A percentile compares a stretch with the other conserved stretches of the same genome.
Conservation (phyloP, 371 early-diverging fungal genomes). For the Apophysomyces trapeziformis region DNA sequence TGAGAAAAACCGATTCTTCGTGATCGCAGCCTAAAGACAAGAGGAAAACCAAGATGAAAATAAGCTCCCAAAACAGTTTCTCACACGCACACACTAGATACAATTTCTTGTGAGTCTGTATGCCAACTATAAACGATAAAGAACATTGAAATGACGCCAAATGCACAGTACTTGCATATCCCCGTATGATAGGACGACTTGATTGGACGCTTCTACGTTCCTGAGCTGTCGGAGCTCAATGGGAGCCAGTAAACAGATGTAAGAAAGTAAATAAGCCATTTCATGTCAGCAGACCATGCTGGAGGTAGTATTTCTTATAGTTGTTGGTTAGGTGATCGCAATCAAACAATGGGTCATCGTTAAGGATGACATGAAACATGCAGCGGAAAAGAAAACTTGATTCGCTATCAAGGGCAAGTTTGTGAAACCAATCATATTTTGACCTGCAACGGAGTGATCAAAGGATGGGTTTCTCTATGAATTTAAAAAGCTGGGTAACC, state of each 20-base stretch:
- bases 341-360: background rate
- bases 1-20: too few species aligned
- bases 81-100: background rate
- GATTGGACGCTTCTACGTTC: background rate
- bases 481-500: background rate
- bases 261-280: background rate
- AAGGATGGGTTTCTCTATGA: background rate
- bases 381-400: background rate
- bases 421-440: conserved; percentile 3
- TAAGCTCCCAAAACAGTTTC: too few species aligned
- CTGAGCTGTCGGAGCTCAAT: background rate
- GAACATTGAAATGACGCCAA: too few species aligned
- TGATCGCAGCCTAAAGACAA: too few species aligned
- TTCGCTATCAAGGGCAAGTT: background rate
- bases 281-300: too few species aligned
- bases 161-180: conserved; percentile 1
- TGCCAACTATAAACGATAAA: background rate
- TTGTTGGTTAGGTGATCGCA: background rate
- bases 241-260: background rate
- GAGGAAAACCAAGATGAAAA: too few species aligned
- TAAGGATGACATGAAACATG: conserved; percentile 3
- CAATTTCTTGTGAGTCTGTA: background rate
- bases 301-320: background rate
- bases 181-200: background rate
- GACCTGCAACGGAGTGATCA: conserved; percentile 4